Conservation (phyloP, 306 rosid genomes). For the Leucaena leucocephala region DNA sequence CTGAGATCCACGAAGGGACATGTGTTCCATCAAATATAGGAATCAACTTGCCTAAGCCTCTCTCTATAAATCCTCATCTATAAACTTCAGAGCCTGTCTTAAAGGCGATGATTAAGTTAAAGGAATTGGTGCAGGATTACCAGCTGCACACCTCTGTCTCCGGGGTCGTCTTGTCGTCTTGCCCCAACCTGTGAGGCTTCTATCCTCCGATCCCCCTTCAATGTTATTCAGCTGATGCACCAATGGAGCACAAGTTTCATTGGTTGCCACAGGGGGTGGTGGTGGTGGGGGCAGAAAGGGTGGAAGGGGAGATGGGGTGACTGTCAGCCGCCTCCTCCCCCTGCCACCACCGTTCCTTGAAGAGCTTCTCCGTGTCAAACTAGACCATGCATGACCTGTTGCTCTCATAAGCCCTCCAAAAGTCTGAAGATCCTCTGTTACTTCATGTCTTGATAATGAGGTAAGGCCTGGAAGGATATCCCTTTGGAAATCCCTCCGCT, state of each 20-base stretch:
- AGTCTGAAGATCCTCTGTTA: constrained; percentile 95
- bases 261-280: constrained; percentile 39
- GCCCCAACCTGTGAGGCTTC: constrained; percentile 97
- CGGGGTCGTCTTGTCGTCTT: constrained; percentile 97
- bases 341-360: constrained; percentile 75
- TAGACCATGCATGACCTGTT: constrained; percentile 85
- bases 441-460: constrained; percentile 91
- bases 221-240: constrained; percentile 64
- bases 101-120: constrained; percentile 59
- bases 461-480: constrained; percentile 93
- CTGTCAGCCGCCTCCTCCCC: constrained; percentile 72
- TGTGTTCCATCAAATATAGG: constrained; percentile 49
- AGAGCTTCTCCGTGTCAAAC: constrained; percentile 78
- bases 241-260: constrained; percentile 55
- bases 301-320: constrained; percentile 54
- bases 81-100: constrained; percentile 56
- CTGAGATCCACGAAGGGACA: constrained; percentile 47
- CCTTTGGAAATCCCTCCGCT: constrained; percentile 95
- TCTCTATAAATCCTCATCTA: constrained; percentile 70
- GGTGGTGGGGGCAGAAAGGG: constrained; percentile 60
- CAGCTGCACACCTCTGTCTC: constrained; percentile 85
- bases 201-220: constrained; percentile 82
- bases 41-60: constrained; percentile 57
- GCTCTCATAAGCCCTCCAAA: constrained; percentile 95
- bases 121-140: constrained; percentile 61